Evolutionary conservation across 257 asterid genomes (phyloP), one percentile per base, ranked within the genome.

Genomic region (Fraxinus americana): DNA sequence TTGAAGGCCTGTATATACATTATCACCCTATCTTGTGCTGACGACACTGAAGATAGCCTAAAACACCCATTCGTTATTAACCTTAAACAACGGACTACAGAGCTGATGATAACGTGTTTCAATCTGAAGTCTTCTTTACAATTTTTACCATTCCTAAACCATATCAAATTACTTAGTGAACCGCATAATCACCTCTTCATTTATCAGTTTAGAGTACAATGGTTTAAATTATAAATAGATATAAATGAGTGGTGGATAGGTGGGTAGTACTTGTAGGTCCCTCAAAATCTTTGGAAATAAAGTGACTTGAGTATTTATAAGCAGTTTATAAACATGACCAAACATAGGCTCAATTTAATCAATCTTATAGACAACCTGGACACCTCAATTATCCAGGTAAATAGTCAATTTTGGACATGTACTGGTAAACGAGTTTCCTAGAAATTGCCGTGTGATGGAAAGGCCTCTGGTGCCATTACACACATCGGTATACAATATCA

Each of bases 1-100:
- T 74, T 57, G 32, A 21, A 75, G 73, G 77, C 32, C 48, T 67
- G 65, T 59, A 52, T 2, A 34, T 29, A 34, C 35, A 48, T 67
- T 70, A 38, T 29, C 29, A 75, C 71, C 77, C 54, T 57, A 17
- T 50, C 57, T 70, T 67, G 34, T 71, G 21, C 21, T 71, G 59
- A 81, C 38, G 68, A 69, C 75, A 71, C 71, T 23, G 35, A 63
- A 32, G 72, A 77, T 71, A 36, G 79, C 77, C 73, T 57, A 45
- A 76, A 32, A 23, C 21, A 74, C 57, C 67, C 52, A 70, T 71
- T 43, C 16, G 52, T 34, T 57, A 79, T 34, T 73, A 71, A 77
- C 57, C 45, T 61, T 61, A 8, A 72, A 29, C 70, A 76, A 52
- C 54, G 59, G 50, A 57, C 80, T 23, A 74, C 70, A 8, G 72